Percentiles rank a stretch among this genome's conserved stretches.
Conservation (phyloP, 1,284 basidiomycete genomes). For the Cutaneotrichosporon spelunceum region DNA sequence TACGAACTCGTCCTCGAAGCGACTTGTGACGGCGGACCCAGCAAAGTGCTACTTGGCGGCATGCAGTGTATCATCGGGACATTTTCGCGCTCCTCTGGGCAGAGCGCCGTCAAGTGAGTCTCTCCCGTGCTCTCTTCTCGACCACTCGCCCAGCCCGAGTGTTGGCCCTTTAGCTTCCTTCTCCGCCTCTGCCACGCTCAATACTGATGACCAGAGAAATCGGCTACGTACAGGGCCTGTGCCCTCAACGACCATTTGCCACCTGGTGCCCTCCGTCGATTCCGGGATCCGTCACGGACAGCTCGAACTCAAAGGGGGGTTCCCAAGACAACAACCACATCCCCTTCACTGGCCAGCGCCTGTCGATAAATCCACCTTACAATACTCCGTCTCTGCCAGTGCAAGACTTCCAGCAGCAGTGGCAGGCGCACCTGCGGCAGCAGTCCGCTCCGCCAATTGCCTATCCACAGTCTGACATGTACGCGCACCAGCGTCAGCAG, state of each 20-base stretch:
- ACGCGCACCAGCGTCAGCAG: background rate
- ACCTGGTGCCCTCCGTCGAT: background rate
- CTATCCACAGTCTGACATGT: background rate
- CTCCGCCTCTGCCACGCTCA: background rate
- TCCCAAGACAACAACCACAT: background rate
- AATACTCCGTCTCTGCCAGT: background rate
- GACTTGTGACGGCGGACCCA: constrained; percentile 62
- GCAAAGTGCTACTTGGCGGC: constrained; percentile 65
- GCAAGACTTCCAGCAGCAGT: constrained; percentile 1
- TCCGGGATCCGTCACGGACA: background rate
- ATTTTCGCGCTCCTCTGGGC: constrained; percentile 34
- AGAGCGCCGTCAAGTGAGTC: constrained; percentile 45
- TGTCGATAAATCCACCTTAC: constrained; percentile 3
- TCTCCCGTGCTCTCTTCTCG: background rate
- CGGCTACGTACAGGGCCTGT: constrained; percentile 43
- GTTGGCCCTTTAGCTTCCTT: too few relatives aligned
- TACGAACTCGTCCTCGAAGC: constrained; percentile 74
- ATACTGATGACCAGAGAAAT: constrained; percentile 37
- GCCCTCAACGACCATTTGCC: constrained; percentile 24
- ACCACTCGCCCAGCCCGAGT: too few relatives aligned
- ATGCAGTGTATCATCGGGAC: constrained; percentile 54
- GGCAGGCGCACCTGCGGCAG: background rate
- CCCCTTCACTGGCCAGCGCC: too few relatives aligned
- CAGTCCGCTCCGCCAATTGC: background rate
- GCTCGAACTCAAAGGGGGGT: background rate